Percentiles rank a stretch among this genome's conserved stretches.
Conservation (phyloP, 805 yeast genomes). For the Zygotorulaspora danielsina region DNA sequence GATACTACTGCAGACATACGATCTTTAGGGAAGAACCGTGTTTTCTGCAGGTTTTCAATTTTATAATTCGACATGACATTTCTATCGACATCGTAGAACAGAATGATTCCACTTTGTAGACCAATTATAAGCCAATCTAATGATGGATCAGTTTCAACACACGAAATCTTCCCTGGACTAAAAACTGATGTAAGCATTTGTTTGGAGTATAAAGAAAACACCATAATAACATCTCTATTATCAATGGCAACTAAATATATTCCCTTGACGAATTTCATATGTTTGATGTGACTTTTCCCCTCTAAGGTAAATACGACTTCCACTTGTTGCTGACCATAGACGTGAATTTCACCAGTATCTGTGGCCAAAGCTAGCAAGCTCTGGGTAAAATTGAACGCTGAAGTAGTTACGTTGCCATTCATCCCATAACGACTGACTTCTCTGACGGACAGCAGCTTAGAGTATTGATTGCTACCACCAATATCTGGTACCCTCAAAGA, state of each 20-base stretch:
- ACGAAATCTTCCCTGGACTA: conserved; percentile 62
- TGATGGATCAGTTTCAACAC: conserved; percentile 77
- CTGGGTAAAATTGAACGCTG: conserved; percentile 86
- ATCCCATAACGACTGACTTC: conserved; percentile 50
- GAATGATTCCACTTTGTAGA: conserved; percentile 64
- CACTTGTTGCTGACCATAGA: conserved; percentile 81
- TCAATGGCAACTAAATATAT: conserved; percentile 75
- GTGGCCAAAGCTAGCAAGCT: conserved; percentile 80
- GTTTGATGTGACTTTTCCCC: conserved; percentile 47
- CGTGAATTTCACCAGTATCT: conserved; percentile 60
- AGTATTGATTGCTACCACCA: conserved; percentile 7
- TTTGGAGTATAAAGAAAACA: conserved; percentile 66
- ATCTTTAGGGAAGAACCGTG: conserved; percentile 50
- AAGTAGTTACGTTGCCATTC: conserved; percentile 57
- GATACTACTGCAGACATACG: conserved; percentile 60
- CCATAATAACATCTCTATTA: conserved; percentile 52
- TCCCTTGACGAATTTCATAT: conserved; percentile 69
- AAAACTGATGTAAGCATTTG: conserved; percentile 55
- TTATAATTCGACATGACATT: conserved; percentile 60
- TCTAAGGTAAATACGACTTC: conserved; percentile 58
- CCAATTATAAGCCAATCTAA: conserved; percentile 86
- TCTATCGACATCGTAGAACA: conserved; percentile 78
- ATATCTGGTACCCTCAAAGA: conserved; percentile 11
- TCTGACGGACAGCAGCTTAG: conserved; percentile 33
- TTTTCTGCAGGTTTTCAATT: conserved; percentile 67